phyloP scores from a whole-genome alignment of 352 stramenopile species.

The Globisporangium iwayamae region DNA sequence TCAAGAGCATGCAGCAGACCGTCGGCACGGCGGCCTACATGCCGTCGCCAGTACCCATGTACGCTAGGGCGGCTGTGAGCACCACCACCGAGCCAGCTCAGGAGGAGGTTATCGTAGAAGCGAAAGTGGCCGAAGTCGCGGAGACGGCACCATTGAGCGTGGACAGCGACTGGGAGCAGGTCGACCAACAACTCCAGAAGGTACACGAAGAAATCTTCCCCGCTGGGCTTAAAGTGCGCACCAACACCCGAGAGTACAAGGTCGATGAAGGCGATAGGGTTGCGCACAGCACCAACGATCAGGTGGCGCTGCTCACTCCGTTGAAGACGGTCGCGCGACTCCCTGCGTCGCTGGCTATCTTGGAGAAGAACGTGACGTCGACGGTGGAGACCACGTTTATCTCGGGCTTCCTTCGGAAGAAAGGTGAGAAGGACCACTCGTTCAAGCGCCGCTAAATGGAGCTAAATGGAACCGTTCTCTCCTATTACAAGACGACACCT shows the following conservation, averaged over 20 bases:
- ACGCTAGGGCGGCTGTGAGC: constrained; percentile 23
- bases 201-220: constrained; percentile 82
- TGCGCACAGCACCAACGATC: constrained; percentile 78
- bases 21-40: constrained; percentile 5
- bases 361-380: constrained; percentile 27
- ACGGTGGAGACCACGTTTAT: constrained; percentile 23
- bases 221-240: constrained; percentile 75
- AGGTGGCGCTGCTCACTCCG: constrained; percentile 71
- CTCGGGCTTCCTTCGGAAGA: constrained; percentile 75
- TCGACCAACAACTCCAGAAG: constrained; percentile 69
- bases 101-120: constrained; percentile 21
- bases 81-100: constrained; percentile 16
- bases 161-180: constrained; percentile 73
- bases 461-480: constrained; percentile 61
- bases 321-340: constrained; percentile 81
- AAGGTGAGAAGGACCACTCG: constrained; percentile 78
- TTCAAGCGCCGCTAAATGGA: constrained; percentile 87
- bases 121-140: constrained; percentile 21
- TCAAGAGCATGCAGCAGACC: constrained; percentile 47
- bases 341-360: constrained; percentile 64
- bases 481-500: constrained; percentile 87
- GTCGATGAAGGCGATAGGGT: constrained; percentile 85
- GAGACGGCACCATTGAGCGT: constrained; percentile 19
- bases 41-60: constrained; percentile 8
- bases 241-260: constrained; percentile 88